Percentiles rank a stretch among this genome's conserved stretches.
Conservation (phyloP, 176 grass and related monocot genomes). For the Areca catechu region DNA sequence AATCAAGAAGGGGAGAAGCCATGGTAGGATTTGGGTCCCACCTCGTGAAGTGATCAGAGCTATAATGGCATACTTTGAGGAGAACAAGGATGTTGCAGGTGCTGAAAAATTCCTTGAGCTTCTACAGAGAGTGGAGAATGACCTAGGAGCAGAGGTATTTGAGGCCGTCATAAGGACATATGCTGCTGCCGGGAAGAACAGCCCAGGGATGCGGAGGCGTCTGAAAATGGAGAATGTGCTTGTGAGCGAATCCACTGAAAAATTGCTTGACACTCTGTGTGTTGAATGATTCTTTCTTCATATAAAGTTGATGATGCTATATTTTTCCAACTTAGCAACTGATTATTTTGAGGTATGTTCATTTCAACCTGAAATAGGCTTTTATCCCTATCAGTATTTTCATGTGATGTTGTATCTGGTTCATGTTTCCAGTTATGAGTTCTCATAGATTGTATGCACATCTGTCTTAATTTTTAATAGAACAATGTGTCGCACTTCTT, state of each 20-base stretch:
- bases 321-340: too few species aligned
- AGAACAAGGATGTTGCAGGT: constrained; percentile 42
- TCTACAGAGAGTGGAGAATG: constrained; percentile 48
- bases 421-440: too few species aligned
- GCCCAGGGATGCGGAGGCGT: constrained; percentile 59
- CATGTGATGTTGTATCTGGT: too few species aligned
- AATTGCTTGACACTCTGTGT: constrained; percentile 55
- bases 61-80: constrained; percentile 63
- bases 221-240: constrained; percentile 67
- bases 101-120: constrained; percentile 56
- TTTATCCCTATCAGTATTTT: too few species aligned
- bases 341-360: too few species aligned
- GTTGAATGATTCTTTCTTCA: constrained; percentile 6
- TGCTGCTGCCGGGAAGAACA: constrained; percentile 50
- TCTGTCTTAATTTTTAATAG: too few species aligned
- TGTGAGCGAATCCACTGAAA: constrained; percentile 26
- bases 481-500: too few species aligned
- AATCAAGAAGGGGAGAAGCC: constrained; percentile 83
- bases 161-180: constrained; percentile 53
- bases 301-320: too few species aligned
- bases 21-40: constrained; percentile 52
- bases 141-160: constrained; percentile 43
- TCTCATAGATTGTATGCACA: too few species aligned
- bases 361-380: too few species aligned
- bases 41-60: constrained; percentile 23